Conservation (phyloP, 2,329 filamentous ascomycete species). For the Fusarium abutilonis region DNA sequence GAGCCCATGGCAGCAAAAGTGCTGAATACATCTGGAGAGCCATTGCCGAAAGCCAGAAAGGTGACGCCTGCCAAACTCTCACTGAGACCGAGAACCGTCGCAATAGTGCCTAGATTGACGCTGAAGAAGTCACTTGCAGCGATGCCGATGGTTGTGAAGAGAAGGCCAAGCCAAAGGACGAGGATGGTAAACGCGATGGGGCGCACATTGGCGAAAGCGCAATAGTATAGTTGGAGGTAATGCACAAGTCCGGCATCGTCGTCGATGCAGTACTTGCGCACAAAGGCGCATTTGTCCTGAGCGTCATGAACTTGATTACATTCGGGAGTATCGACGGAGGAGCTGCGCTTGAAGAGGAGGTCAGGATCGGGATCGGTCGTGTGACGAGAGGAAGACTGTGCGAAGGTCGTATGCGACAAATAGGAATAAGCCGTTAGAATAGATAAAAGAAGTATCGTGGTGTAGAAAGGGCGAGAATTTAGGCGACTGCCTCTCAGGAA, state of each 20-base stretch:
- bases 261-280: constrained; percentile 82
- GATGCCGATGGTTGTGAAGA: constrained; percentile 97
- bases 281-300: constrained; percentile 85
- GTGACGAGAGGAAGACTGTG: constrained; percentile 18
- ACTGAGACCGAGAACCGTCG: constrained; percentile 87
- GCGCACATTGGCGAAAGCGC: constrained; percentile 72
- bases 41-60: constrained; percentile 96
- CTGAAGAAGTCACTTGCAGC: constrained; percentile 99
- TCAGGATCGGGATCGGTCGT: constrained; percentile 14
- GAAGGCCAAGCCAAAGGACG: constrained; percentile 82
- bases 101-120: constrained; percentile 93
- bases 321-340: constrained; percentile 55
- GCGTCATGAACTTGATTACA: constrained; percentile 83
- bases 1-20: constrained; percentile 98
- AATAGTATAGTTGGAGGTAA: constrained; percentile 93
- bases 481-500: constrained; percentile 50
- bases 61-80: constrained; percentile 97
- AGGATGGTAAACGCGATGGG: constrained; percentile 83
- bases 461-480: constrained; percentile 61
- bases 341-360: constrained; percentile 43
- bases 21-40: constrained; percentile 97
- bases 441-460: constrained; percentile 58
- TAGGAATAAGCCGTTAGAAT: constrained; percentile 59
- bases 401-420: constrained; percentile 45
- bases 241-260: constrained; percentile 90